Evolutionary conservation across 2,329 filamentous ascomycete genomes (phyloP).

Genomic region (Colletotrichum viniferum): DNA sequence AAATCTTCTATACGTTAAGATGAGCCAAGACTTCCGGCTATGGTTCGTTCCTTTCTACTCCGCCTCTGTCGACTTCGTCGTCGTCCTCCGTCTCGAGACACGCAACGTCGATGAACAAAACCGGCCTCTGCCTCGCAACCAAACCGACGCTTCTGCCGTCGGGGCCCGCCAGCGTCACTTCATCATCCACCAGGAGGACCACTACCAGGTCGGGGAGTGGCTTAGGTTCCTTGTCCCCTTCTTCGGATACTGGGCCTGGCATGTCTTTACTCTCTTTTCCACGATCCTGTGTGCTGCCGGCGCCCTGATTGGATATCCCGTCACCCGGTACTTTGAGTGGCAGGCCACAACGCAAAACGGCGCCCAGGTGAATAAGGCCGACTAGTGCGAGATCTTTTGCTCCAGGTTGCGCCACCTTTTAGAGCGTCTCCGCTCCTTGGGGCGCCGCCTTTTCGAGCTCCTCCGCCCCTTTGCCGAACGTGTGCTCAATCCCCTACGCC

Average conservation of each 20-base stretch:
- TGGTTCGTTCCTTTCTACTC: conserved; percentile 80
- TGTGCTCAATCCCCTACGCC: neutral
- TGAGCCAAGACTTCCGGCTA: conserved; percentile 77
- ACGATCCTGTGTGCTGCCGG: conserved; percentile 69
- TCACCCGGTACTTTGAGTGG: conserved; percentile 7
- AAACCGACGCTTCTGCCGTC: conserved; percentile 14
- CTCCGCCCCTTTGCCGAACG: neutral
- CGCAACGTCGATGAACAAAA: conserved; percentile 35
- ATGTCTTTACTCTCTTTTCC: conserved; percentile 66
- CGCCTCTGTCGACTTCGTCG: conserved; percentile 69
- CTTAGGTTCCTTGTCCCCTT: conserved; percentile 73
- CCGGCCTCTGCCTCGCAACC: conserved; percentile 20
- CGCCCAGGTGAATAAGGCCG: conserved; percentile 2
- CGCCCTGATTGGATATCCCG: conserved; percentile 9
- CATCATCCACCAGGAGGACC: conserved; percentile 78
- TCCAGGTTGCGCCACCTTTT: neutral
- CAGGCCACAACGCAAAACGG: neutral
- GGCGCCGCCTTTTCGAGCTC: neutral
- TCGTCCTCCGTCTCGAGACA: conserved; percentile 66
- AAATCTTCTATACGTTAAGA: conserved; percentile 70
- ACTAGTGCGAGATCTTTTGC: neutral
- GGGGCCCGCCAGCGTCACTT: conserved; percentile 70
- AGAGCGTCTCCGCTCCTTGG: neutral
- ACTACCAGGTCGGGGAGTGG: conserved; percentile 80
- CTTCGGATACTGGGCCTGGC: conserved; percentile 58